phyloP scores from a whole-genome alignment of 1,284 basidiomycete species.

The Meira miltonrushii region DNA sequence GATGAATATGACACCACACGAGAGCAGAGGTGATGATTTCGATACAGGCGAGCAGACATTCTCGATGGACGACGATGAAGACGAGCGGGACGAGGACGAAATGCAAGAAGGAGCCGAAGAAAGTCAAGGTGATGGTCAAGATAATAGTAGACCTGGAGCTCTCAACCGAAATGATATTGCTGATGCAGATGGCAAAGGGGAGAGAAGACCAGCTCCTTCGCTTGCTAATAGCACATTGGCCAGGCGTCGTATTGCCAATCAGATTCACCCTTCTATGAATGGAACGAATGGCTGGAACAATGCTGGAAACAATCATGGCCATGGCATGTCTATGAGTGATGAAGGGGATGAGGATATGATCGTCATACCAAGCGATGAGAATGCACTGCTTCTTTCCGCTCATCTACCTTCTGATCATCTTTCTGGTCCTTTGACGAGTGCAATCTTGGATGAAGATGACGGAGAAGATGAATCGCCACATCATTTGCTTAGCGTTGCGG shows the following conservation, averaged over 20 bases:
- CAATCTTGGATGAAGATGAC: not conserved
- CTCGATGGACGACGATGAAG: constrained; percentile 25
- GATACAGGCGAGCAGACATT: constrained; percentile 11
- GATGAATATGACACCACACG: too few relatives aligned
- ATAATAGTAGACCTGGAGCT: not conserved
- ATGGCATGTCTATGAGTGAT: not conserved
- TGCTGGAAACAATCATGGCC: too few relatives aligned
- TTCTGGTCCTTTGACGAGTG: too few relatives aligned
- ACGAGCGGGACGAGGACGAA: constrained; percentile 14
- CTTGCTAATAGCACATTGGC: too few relatives aligned
- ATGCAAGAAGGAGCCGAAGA: not conserved
- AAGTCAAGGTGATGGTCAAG: not conserved
- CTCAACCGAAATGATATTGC: not conserved
- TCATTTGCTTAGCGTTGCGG: not conserved
- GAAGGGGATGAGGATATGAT: not conserved
- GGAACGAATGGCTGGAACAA: too few relatives aligned
- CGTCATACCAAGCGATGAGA: not conserved
- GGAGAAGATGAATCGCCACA: constrained; percentile 1
- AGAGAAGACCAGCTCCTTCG: too few relatives aligned
- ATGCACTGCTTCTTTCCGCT: not conserved
- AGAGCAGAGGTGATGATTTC: not conserved
- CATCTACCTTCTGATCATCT: too few relatives aligned
- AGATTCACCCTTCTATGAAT: too few relatives aligned
- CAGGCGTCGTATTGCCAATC: too few relatives aligned
- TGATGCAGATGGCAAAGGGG: too few relatives aligned